Evolutionary conservation across 2,329 filamentous ascomycete species (phyloP).

Genomic region (Aspergillus ibericus): DNA sequence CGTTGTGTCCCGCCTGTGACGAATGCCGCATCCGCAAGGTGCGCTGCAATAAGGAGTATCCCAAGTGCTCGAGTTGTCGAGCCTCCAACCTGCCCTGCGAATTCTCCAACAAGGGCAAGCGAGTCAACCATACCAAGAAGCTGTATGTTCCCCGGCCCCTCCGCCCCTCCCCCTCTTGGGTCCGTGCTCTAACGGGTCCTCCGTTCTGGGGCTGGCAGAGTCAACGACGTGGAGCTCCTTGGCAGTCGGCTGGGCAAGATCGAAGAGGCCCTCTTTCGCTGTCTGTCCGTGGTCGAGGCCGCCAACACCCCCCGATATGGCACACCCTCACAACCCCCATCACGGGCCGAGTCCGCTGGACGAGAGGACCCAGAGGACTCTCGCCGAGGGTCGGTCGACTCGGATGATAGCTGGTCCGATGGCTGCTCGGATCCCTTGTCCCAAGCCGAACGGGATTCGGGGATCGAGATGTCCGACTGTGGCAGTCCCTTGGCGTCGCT

Average conservation of each 20-base stretch:
- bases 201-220: neutral
- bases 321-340: neutral
- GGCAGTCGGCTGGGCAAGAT: neutral
- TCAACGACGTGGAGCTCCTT: neutral
- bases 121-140: neutral
- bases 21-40: neutral
- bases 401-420: neutral
- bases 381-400: neutral
- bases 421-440: neutral
- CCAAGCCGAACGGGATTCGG: neutral
- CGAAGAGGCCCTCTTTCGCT: neutral
- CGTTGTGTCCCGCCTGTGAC: neutral
- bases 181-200: neutral
- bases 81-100: neutral
- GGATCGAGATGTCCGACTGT: neutral
- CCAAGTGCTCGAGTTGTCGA: neutral
- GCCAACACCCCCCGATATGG: neutral
- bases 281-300: neutral
- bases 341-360: neutral
- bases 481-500: neutral
- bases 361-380: neutral
- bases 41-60: neutral
- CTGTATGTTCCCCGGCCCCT: neutral
- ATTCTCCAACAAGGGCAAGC: neutral
- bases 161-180: neutral